A percentile compares a stretch with the other conserved stretches of the same genome.
phyloP scores from a whole-genome alignment of 305 asterid species.

The Fraxinus ornus region DNA sequence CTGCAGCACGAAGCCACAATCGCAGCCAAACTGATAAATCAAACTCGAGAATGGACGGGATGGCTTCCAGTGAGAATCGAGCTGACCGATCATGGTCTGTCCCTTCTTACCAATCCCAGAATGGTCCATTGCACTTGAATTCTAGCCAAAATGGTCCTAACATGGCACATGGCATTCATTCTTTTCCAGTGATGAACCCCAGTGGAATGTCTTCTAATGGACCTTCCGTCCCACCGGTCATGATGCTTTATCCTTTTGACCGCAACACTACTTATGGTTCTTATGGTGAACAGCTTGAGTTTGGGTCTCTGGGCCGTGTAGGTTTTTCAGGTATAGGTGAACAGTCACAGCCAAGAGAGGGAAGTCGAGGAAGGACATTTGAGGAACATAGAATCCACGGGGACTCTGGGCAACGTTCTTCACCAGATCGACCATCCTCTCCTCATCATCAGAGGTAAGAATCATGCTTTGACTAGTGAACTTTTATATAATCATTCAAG shows the following conservation, averaged over 20 bases:
- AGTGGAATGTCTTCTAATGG: constrained; percentile 67
- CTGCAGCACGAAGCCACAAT: constrained; percentile 53
- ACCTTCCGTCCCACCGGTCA: constrained; percentile 62
- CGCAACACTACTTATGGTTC: constrained; percentile 48
- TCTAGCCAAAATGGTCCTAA: constrained; percentile 62
- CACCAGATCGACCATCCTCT: constrained; percentile 91
- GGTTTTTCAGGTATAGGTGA: constrained; percentile 62
- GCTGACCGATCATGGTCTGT: constrained; percentile 57
- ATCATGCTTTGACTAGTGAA: constrained; percentile 1
- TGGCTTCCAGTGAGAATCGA: constrained; percentile 56
- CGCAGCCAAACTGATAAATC: constrained; percentile 71
- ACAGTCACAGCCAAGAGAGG: constrained; percentile 59
- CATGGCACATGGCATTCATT: constrained; percentile 60
- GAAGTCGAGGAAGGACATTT: constrained; percentile 45
- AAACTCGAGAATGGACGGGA: constrained; percentile 59
- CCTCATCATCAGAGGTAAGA: constrained; percentile 74
- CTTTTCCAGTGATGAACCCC: constrained; percentile 51
- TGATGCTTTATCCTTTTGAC: constrained; percentile 84
- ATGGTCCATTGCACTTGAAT: constrained; percentile 62
- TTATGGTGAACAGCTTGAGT: constrained; percentile 82
- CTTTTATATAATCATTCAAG: background rate
- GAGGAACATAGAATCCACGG: constrained; percentile 69
- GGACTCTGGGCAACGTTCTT: constrained; percentile 54
- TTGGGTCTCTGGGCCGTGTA: constrained; percentile 76
- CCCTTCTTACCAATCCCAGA: constrained; percentile 64